These are phyloP conservation scores for Epicoccum sorghinum DNA, from an alignment of 2,329 filamentous ascomycete species.

Conservation along the genomic window DNA sequence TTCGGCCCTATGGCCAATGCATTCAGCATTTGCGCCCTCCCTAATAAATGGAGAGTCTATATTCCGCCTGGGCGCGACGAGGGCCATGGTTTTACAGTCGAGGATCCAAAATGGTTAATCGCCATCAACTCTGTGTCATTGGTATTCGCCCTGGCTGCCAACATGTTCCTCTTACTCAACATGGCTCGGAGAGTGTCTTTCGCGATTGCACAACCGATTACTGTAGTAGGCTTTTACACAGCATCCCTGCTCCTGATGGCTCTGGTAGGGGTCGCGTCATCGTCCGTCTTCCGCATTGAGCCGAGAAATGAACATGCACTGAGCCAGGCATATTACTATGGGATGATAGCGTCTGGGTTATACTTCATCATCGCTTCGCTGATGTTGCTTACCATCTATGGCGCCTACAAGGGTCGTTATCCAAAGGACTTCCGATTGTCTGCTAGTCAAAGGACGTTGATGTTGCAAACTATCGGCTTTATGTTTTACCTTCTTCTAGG, in stretches of 20 bases:
- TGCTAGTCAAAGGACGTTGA: slow-evolving; percentile 61
- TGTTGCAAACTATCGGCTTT: slow-evolving; percentile 60
- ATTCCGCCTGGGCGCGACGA: slow-evolving; percentile 55
- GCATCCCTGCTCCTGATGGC: slow-evolving; percentile 61
- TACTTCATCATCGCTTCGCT: slow-evolving; percentile 63
- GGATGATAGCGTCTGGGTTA: slow-evolving; percentile 61
- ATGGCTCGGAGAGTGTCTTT: slow-evolving; percentile 64
- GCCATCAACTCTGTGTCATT: slow-evolving; percentile 64
- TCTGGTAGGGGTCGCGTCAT: slow-evolving; percentile 56
- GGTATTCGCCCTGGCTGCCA: slow-evolving; percentile 59
- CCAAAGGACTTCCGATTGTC: slow-evolving; percentile 63
- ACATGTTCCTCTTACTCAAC: slow-evolving; percentile 62
- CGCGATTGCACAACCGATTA: slow-evolving; percentile 63
- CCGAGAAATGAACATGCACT: slow-evolving; percentile 54
- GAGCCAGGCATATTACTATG: slow-evolving; percentile 66
- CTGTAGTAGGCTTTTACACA: slow-evolving; percentile 64
- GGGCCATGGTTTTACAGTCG: slow-evolving; percentile 53
- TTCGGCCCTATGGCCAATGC: slow-evolving; percentile 63
- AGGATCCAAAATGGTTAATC: slow-evolving; percentile 62
- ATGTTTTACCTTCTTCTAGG: slow-evolving; percentile 56
- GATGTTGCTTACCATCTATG: slow-evolving; percentile 62
- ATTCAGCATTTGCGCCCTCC: slow-evolving; percentile 62
- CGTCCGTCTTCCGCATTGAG: slow-evolving; percentile 51
- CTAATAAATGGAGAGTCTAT: slow-evolving; percentile 61
- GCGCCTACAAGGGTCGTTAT: slow-evolving; percentile 61